A percentile compares a stretch with the other conserved stretches of the same genome.
Evolutionary conservation across 176 grass and related monocot species (phyloP).

Genomic region (Cenchrus purpureus): DNA sequence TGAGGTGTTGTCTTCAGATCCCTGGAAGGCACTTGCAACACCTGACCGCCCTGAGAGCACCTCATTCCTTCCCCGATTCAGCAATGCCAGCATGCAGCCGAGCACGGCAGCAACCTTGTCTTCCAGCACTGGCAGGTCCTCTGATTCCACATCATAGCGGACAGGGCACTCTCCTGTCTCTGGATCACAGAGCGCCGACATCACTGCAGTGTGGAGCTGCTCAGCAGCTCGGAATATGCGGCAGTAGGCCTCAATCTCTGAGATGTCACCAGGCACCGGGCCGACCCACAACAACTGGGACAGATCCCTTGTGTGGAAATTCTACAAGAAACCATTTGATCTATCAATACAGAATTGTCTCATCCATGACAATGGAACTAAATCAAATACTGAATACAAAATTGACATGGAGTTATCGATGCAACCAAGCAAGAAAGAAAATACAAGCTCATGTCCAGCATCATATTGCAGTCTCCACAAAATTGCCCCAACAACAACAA

Average conservation of each 20-base stretch:
- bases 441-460: slow-evolving; percentile 7
- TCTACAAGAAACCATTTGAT: slow-evolving; percentile 54
- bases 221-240: slow-evolving; percentile 87
- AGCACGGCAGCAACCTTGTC: slow-evolving; percentile 86
- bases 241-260: slow-evolving; percentile 92
- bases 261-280: slow-evolving; percentile 86
- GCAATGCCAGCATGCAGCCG: slow-evolving; percentile 84
- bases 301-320: slow-evolving; percentile 62
- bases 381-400: background rate
- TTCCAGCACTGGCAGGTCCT: slow-evolving; percentile 74
- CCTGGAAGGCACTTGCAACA: slow-evolving; percentile 51
- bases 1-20: slow-evolving; percentile 46
- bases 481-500: slow-evolving; percentile 5
- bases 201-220: slow-evolving; percentile 77
- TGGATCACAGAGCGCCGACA: slow-evolving; percentile 88
- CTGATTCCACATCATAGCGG: slow-evolving; percentile 66
- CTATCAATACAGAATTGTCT: background rate
- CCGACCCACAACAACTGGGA: slow-evolving; percentile 81
- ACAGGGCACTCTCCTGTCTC: slow-evolving; percentile 80
- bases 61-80: slow-evolving; percentile 69
- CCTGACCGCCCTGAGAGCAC: slow-evolving; percentile 75
- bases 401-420: background rate
- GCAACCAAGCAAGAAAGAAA: slow-evolving; percentile 37
- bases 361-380: background rate
- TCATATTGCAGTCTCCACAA: background rate